These are phyloP conservation scores for Chaetomiaceae sp. DNA, from an alignment of 2,329 filamentous ascomycete genomes.

Conservation along the genomic window DNA sequence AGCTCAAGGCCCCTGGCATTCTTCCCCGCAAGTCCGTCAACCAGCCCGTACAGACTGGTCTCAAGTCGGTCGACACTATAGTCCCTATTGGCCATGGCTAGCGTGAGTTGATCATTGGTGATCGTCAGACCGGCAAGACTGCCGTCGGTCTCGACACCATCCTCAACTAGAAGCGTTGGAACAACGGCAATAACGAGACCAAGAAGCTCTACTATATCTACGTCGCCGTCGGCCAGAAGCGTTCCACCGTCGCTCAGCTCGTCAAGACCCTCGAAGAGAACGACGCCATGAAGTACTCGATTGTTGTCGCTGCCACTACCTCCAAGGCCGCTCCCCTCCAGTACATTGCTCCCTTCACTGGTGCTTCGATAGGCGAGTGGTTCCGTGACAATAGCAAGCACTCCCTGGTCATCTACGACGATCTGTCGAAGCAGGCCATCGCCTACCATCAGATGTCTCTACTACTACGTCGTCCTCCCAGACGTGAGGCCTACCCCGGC, in stretches of 20 bases:
- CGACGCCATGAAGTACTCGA: slow-evolving; percentile 97
- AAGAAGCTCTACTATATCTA: slow-evolving; percentile 99
- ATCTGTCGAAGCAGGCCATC: slow-evolving; percentile 96
- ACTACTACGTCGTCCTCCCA: slow-evolving; percentile 91
- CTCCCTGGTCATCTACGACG: slow-evolving; percentile 86
- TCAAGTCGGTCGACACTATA: slow-evolving; percentile 99
- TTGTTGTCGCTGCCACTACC: slow-evolving; percentile 91
- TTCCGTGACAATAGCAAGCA: slow-evolving; percentile 87
- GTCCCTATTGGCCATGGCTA: slow-evolving; percentile 99
- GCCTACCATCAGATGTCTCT: slow-evolving; percentile 99
- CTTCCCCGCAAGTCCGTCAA: slow-evolving; percentile 95
- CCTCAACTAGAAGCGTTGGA: slow-evolving; percentile 99
- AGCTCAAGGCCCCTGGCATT: slow-evolving; percentile 98
- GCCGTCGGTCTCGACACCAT: slow-evolving; percentile 97
- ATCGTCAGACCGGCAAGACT: slow-evolving; percentile 99
- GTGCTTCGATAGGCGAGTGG: slow-evolving; percentile 50
- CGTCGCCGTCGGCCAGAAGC: slow-evolving; percentile 98
- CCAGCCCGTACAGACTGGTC: slow-evolving; percentile 97
- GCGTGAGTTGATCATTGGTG: slow-evolving; percentile 99
- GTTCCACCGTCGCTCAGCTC: slow-evolving; percentile 97
- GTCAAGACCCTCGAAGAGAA: slow-evolving; percentile 99
- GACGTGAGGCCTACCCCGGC: slow-evolving; percentile 98
- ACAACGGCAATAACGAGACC: slow-evolving; percentile 75
- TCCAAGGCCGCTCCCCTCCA: slow-evolving; percentile 92
- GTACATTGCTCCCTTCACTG: slow-evolving; percentile 92